These are phyloP conservation scores for Sugiyamaella castrensis DNA, from an alignment of 1,139 yeast genomes.

Conservation along the genomic window DNA sequence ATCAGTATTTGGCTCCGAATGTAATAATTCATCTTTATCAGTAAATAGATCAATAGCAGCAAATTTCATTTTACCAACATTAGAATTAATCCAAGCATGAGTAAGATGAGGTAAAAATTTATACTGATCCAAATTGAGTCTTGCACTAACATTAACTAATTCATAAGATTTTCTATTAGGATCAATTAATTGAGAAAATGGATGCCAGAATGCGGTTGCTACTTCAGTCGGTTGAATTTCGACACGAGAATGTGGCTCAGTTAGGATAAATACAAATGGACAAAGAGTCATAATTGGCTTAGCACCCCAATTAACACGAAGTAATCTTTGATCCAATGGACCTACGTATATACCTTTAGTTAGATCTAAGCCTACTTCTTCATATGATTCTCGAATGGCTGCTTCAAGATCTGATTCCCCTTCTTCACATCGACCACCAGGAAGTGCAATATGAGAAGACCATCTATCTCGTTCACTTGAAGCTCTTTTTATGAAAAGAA, in stretches of 20 bases:
- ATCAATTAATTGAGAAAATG: constrained; percentile 31
- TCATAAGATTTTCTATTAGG: constrained; percentile 25
- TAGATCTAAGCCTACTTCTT: constrained; percentile 42
- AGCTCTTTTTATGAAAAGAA: constrained; percentile 41
- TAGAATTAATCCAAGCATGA: constrained; percentile 20
- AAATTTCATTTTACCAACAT: constrained; percentile 36
- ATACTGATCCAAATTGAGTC: constrained; percentile 27
- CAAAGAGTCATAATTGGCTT: constrained; percentile 37
- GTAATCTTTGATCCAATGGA: constrained; percentile 37
- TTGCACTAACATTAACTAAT: constrained; percentile 28
- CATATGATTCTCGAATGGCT: constrained; percentile 40
- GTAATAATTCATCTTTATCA: constrained; percentile 1
- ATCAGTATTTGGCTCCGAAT: constrained; percentile 7
- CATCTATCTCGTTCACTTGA: constrained; percentile 39
- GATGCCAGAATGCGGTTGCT: constrained; percentile 42
- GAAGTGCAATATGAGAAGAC: constrained; percentile 44
- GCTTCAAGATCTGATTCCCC: constrained; percentile 37
- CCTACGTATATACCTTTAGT: constrained; percentile 31
- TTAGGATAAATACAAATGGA: constrained; percentile 37
- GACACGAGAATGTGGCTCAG: constrained; percentile 26
- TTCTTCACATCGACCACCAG: constrained; percentile 42
- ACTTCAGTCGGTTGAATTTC: constrained; percentile 37
- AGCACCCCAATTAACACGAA: constrained; percentile 39
- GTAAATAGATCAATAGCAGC: constrained; percentile 33
- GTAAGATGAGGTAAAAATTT: constrained; percentile 22